Conservation (phyloP, 139 green algal genomes). For the Micractinium sp. region DNA sequence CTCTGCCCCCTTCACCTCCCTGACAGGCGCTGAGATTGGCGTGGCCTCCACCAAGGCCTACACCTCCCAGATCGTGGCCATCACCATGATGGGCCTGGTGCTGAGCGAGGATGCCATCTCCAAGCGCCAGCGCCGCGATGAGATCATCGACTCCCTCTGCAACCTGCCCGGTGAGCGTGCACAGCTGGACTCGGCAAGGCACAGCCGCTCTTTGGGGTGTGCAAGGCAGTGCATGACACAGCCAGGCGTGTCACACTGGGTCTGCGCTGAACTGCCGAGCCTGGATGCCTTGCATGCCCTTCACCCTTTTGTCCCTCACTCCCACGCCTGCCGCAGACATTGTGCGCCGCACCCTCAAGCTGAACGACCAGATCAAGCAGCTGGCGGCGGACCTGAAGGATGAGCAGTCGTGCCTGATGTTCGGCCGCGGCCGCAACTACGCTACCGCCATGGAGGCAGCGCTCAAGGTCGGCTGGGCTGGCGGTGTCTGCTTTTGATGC, state of each 20-base stretch:
- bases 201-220: neutral
- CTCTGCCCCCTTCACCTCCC: neutral
- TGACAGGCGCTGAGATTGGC: conserved; percentile 74
- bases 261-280: neutral
- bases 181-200: neutral
- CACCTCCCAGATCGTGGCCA: conserved; percentile 70
- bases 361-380: conserved; percentile 63
- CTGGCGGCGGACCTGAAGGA: conserved; percentile 67
- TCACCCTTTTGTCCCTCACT: neutral
- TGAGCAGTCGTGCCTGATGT: conserved; percentile 66
- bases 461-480: conserved; percentile 48
- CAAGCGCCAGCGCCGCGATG: conserved; percentile 51
- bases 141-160: conserved; percentile 70
- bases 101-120: conserved; percentile 71
- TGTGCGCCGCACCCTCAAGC: conserved; percentile 46
- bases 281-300: neutral
- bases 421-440: conserved; percentile 80
- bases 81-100: conserved; percentile 75
- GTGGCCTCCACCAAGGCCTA: conserved; percentile 80
- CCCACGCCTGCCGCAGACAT: neutral
- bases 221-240: neutral
- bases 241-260: neutral
- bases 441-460: conserved; percentile 77
- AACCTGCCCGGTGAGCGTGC: conserved; percentile 57
- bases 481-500: neutral